Percentiles rank a stretch among this genome's conserved stretches.
phyloP scores from a whole-genome alignment of 192 early-diverging fungal species.

The Coemansia sp. region DNA sequence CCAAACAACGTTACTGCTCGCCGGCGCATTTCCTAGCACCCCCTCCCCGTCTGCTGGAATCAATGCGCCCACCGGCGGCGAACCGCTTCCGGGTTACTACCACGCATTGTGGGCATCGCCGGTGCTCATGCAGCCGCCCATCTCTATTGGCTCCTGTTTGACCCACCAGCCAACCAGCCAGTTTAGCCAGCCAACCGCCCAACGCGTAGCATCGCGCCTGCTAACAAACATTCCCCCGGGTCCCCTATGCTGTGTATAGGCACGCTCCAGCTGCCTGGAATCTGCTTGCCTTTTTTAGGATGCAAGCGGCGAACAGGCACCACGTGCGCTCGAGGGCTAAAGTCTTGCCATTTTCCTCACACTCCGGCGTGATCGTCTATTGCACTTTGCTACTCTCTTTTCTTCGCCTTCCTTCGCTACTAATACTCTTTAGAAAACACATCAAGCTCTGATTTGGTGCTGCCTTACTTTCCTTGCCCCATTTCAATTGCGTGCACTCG shows the following conservation, averaged over 20 bases:
- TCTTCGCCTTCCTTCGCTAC: not conserved
- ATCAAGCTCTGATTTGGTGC: not conserved
- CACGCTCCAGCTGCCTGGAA: not conserved
- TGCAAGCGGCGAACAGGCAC: not conserved
- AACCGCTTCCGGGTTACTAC: conserved; percentile 9
- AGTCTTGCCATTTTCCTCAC: not conserved
- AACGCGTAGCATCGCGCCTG: not conserved
- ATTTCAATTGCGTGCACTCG: too few species aligned
- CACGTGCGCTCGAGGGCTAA: not conserved
- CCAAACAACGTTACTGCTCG: not conserved
- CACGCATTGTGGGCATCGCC: not conserved
- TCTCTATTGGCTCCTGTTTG: not conserved
- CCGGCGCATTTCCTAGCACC: not conserved
- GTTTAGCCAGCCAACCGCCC: not conserved
- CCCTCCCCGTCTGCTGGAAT: not conserved
- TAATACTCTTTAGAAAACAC: too few species aligned
- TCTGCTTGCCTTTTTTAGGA: not conserved
- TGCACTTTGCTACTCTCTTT: not conserved
- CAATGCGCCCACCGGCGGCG: not conserved
- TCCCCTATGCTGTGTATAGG: not conserved
- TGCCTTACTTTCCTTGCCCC: too few species aligned
- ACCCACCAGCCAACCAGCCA: not conserved
- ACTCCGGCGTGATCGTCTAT: not conserved
- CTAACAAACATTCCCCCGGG: conserved; percentile 2
- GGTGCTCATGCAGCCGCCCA: not conserved